Evolutionary conservation across 257 asterid genomes (phyloP), one percentile per base, ranked within the genome.

Genomic region (Parsonsia alboflavescens): DNA sequence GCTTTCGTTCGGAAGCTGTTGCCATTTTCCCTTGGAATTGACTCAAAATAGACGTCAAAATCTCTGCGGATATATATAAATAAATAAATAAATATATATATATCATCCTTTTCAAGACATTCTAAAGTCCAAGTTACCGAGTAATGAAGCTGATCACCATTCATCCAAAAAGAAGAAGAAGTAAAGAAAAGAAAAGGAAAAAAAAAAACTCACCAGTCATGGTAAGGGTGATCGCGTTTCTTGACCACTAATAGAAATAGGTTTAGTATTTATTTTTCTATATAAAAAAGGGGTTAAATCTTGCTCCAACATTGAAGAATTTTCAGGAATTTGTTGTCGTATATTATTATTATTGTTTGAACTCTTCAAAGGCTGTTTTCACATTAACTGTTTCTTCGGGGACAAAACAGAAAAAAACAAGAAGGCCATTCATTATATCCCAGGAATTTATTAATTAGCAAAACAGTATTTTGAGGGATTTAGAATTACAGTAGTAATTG

Each of bases 1-100:
- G 53, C 26, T 63, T 73, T 39, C 39, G 68, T 77, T 72, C 63
- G 44, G 42, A 42, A 9, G 52, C 73, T 0, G 24, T 61, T 71
- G 4, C 26, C 30, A 16, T 15, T 61, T 9, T 28, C 16, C 22
- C 10, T 13, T 15, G 7, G 12, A 65, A 17, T 41, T 65, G 50
- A 65, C 71, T 65, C 28, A 64, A 63, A 63, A 30, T 63, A 30
- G 22, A 63, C 44, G 61, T 54, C 26, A 19, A 54, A 12, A 19
- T n/a, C 58, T 21, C 28, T 21, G 61, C 15, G 56, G 6, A 10
- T 48, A 10, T 48, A 10, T 46, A 46, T 7, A 46, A n/a, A n/a
- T n/a, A n/a, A n/a, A n/a, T n/a, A n/a, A n/a, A n/a, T n/a, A n/a
- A n/a, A n/a, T n/a, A n/a, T n/a, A n/a, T n/a, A 1, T 33, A 3